Evolutionary conservation across 2,329 filamentous ascomycete genomes (phyloP).

Genomic region (Colletotrichum tofieldiae): DNA sequence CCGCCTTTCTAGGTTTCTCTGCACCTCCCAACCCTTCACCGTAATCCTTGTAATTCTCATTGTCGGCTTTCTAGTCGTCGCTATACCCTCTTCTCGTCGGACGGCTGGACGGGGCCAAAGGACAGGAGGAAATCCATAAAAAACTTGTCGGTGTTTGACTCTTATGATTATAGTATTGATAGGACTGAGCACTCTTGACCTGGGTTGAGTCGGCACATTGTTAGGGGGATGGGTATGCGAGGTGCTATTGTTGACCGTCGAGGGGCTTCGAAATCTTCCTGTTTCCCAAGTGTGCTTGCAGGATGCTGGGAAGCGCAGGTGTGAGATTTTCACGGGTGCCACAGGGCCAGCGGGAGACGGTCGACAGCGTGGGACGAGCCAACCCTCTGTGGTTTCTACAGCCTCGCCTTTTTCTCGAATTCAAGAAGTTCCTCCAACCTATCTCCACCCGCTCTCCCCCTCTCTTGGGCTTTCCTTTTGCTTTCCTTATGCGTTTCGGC

Average conservation of each 20-base stretch:
- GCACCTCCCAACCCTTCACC: constrained; percentile 44
- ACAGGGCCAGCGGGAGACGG: constrained; percentile 15
- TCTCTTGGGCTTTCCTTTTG: constrained; percentile 1
- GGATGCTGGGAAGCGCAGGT: constrained; percentile 3
- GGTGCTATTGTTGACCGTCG: constrained; percentile 6
- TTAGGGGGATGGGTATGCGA: constrained; percentile 13
- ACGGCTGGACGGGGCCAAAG: constrained; percentile 36
- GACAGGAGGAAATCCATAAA: constrained; percentile 41
- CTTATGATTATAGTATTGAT: constrained; percentile 40
- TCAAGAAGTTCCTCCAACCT: constrained; percentile 39
- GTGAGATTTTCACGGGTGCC: not conserved
- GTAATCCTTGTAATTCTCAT: constrained; percentile 53
- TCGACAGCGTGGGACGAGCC: constrained; percentile 10
- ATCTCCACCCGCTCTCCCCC: not conserved
- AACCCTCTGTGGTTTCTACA: constrained; percentile 24
- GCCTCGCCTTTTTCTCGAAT: constrained; percentile 38
- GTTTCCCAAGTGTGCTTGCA: constrained; percentile 19
- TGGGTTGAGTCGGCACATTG: constrained; percentile 26
- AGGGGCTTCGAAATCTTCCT: constrained; percentile 19
- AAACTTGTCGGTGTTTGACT: constrained; percentile 31
- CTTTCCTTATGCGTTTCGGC: constrained; percentile 12
- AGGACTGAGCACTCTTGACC: constrained; percentile 33
- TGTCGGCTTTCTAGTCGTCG: constrained; percentile 29
- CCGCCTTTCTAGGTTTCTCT: constrained; percentile 25
- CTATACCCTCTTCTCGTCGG: constrained; percentile 40